These are phyloP conservation scores for Dissophora globulifera DNA, from an alignment of 192 early-diverging fungal genomes.

Conservation along the genomic window DNA sequence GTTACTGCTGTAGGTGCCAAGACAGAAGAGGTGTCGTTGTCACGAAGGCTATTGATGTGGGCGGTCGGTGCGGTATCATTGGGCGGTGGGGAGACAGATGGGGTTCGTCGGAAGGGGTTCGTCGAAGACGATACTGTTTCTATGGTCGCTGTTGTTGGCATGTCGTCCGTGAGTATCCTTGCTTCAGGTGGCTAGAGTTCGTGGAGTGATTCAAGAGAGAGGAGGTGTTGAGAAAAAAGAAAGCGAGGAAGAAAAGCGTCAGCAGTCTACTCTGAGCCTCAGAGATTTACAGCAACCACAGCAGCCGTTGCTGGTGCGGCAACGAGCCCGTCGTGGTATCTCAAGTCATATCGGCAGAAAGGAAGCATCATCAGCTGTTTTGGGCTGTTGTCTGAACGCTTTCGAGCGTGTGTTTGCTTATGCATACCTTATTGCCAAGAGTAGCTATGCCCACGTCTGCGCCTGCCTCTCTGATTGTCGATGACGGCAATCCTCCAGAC, in stretches of 20 bases:
- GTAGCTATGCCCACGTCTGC: background rate
- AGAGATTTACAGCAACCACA: too few relatives aligned
- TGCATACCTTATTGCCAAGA: slow-evolving; percentile 6
- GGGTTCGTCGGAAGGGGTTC: slow-evolving; percentile 40
- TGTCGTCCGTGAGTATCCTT: too few relatives aligned
- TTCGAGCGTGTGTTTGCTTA: background rate
- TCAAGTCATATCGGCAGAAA: too few relatives aligned
- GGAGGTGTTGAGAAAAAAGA: too few relatives aligned
- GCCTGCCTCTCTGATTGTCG: background rate
- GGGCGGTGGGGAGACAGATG: slow-evolving; percentile 17
- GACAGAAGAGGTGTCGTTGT: slow-evolving; percentile 35
- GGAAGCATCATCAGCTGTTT: background rate
- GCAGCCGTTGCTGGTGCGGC: too few relatives aligned
- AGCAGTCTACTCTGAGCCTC: too few relatives aligned
- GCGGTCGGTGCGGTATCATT: background rate
- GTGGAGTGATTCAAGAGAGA: too few relatives aligned
- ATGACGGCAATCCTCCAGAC: background rate
- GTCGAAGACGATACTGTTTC: slow-evolving; percentile 15
- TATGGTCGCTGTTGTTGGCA: too few relatives aligned
- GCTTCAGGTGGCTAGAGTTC: too few relatives aligned
- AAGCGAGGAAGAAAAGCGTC: too few relatives aligned
- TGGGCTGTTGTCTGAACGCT: slow-evolving; percentile 2
- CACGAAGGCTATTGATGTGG: background rate
- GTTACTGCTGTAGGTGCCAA: too few relatives aligned
- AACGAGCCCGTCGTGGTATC: too few relatives aligned